These are phyloP conservation scores for Microdochium bolleyi DNA, from an alignment of 2,329 filamentous ascomycete species.

Conservation along the genomic window DNA sequence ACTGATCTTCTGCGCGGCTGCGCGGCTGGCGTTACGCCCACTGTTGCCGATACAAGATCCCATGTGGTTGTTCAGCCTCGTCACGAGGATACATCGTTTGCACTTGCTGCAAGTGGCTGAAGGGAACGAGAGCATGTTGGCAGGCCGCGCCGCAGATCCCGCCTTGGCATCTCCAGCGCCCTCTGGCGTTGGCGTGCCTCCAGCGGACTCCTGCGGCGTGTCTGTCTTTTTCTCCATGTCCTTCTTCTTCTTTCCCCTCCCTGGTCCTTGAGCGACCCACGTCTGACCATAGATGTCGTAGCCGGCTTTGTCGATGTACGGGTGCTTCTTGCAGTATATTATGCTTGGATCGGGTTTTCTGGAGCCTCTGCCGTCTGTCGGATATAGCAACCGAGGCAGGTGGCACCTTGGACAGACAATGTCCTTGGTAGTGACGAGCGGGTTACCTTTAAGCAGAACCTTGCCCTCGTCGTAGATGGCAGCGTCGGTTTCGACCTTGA, in stretches of 20 bases:
- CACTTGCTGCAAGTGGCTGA: slow-evolving; percentile 61
- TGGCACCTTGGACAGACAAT: slow-evolving; percentile 69
- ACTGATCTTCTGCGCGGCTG: slow-evolving; percentile 55
- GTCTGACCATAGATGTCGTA: slow-evolving; percentile 79
- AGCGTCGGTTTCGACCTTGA: slow-evolving; percentile 57
- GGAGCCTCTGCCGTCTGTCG: slow-evolving; percentile 62
- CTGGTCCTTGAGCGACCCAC: slow-evolving; percentile 64
- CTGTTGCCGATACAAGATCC: slow-evolving; percentile 60
- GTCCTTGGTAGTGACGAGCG: slow-evolving; percentile 61
- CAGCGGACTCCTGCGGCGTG: slow-evolving; percentile 34
- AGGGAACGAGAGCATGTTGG: slow-evolving; percentile 56
- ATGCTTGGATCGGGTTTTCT: slow-evolving; percentile 57
- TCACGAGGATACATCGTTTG: slow-evolving; percentile 58
- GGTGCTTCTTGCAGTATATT: slow-evolving; percentile 72
- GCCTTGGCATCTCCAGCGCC: slow-evolving; percentile 25
- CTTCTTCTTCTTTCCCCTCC: slow-evolving; percentile 73
- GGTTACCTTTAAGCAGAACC: slow-evolving; percentile 63
- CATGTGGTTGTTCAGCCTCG: slow-evolving; percentile 61
- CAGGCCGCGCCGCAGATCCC: slow-evolving; percentile 29
- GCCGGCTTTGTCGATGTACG: slow-evolving; percentile 67
- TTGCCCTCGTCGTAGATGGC: slow-evolving; percentile 63
- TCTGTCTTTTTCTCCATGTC: slow-evolving; percentile 56
- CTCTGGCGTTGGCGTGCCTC: slow-evolving; percentile 33
- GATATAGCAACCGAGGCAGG: slow-evolving; percentile 64
- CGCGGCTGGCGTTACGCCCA: slow-evolving; percentile 53